These are phyloP conservation scores for Cystobasidium pallidum DNA, from an alignment of 1,284 basidiomycete species.

Conservation along the genomic window DNA sequence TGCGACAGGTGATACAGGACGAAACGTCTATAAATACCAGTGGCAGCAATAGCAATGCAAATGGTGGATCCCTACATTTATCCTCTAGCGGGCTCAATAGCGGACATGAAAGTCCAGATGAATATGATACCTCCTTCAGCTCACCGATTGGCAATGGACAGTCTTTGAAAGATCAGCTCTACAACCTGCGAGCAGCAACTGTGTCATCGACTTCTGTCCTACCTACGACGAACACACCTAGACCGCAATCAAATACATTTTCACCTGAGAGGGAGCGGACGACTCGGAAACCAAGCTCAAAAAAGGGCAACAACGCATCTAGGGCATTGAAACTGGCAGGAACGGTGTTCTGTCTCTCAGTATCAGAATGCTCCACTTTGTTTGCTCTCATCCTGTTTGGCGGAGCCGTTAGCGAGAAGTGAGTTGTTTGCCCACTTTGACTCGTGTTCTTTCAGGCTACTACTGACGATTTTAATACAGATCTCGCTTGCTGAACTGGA, in stretches of 20 bases:
- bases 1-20: constrained; percentile 50
- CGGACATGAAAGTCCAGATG: constrained; percentile 32
- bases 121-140: constrained; percentile 11
- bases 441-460: background rate
- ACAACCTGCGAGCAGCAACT: constrained; percentile 21
- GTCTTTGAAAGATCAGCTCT: constrained; percentile 34
- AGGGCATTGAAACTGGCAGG: constrained; percentile 45
- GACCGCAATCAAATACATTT: background rate
- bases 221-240: background rate
- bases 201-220: constrained; percentile 4
- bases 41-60: background rate
- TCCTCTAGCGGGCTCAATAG: background rate
- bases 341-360: constrained; percentile 53
- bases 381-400: constrained; percentile 55
- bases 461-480: constrained; percentile 42
- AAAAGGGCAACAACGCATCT: constrained; percentile 22
- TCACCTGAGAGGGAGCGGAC: background rate
- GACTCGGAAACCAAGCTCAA: constrained; percentile 6
- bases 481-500: constrained; percentile 53
- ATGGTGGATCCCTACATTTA: background rate
- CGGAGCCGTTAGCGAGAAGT: constrained; percentile 49
- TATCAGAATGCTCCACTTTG: constrained; percentile 54
- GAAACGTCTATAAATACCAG: constrained; percentile 31
- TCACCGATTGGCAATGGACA: constrained; percentile 13
- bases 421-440: background rate